Evolutionary conservation across 176 grass and related monocot genomes (phyloP), one percentile per base, ranked within the genome.

Genomic region (Juncus effusus): DNA sequence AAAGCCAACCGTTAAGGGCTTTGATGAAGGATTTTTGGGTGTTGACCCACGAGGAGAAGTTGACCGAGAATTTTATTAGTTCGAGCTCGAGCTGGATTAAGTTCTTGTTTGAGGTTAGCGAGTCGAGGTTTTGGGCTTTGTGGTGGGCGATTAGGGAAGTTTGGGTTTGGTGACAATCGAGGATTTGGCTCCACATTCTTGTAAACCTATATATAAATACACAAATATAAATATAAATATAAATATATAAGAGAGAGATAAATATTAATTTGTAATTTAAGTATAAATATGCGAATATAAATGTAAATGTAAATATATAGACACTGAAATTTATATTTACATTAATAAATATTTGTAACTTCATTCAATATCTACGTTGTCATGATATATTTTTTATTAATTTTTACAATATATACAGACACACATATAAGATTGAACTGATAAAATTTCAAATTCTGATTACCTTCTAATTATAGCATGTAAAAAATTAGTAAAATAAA

Each of bases 1-100:
- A 69, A 36, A 93, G 76, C 95, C 95, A 99, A 41, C 89, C 89
- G 40, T 99, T 94, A 55, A 99, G 59, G 13, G 95, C 80, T 65
- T 81, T 90, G 10, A 76, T 76, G 16, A 75, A 99, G 66, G 86
- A 93, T 61, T 77, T 90, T 63, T 99, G 85, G 0, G 88, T 47
- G 70, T 59, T 94, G 56, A 94, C 75, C 95, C 89, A 99, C 19
- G 73, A 78, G 2, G 83, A 90, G 54, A 99, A 90, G 56, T 80
- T 87, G 76, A 86, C 62, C 6, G 76, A 84, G 80, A 85, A 99
- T 78, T 99, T 99, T n/a, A 87, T 89, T 67, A 93, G 52, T 36
- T 99, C 95, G 14, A 94, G 45, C 62, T 99, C 95, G 45, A 99
- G 78, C 53, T 90, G 83, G 73, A 85, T 65, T 10, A 60, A 3